Evolutionary conservation across 2,329 filamentous ascomycete genomes (phyloP).

Genomic region (Cordyceps militaris): DNA sequence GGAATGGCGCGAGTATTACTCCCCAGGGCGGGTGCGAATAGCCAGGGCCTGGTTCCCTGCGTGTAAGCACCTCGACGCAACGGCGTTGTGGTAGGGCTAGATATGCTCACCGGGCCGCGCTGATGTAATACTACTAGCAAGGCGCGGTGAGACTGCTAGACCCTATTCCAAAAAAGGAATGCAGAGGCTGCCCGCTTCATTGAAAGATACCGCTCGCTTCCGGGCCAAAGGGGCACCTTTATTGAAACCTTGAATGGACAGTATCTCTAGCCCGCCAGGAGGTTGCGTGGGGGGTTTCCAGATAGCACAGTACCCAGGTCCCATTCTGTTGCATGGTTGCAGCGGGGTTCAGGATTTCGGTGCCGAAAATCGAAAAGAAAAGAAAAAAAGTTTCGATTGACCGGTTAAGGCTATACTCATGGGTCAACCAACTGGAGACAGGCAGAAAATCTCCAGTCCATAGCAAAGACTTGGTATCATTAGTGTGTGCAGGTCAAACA

Average conservation of each 20-base stretch:
- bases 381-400: neutral
- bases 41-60: neutral
- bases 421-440: too few species aligned
- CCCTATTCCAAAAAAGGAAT: neutral
- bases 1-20: neutral
- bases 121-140: constrained; percentile 8
- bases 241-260: neutral
- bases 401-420: too few species aligned
- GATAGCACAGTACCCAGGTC: neutral
- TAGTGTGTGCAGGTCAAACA: too few species aligned
- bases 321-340: neutral
- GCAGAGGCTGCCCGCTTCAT: neutral
- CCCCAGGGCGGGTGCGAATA: neutral
- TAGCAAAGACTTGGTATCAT: too few species aligned
- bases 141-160: neutral
- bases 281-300: neutral
- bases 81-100: neutral
- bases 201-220: neutral
- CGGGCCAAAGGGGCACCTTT: neutral
- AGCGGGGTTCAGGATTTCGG: constrained; percentile 5
- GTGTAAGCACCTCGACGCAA: constrained; percentile 1
- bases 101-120: constrained; percentile 3
- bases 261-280: neutral
- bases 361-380: neutral
- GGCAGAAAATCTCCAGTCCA: neutral